Conservation (phyloP, 495 filamentous ascomycete genomes). For the Podospora australis region DNA sequence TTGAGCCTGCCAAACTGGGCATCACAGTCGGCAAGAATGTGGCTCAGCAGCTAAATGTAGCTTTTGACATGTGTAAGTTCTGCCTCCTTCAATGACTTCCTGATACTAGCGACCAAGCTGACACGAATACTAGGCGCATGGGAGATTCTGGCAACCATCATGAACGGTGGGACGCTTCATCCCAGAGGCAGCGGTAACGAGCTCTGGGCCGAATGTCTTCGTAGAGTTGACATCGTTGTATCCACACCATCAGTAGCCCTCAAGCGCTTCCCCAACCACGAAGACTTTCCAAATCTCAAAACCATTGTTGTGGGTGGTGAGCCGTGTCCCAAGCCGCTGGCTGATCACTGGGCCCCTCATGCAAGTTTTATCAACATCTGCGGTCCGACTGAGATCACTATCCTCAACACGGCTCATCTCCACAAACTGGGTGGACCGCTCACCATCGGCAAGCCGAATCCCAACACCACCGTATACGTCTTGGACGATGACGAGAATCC, state of each 20-base stretch:
- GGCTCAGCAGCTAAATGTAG: slow-evolving; percentile 30
- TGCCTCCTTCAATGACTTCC: background rate
- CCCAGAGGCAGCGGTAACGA: slow-evolving; percentile 21
- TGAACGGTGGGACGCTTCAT: slow-evolving; percentile 33
- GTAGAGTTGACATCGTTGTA: slow-evolving; percentile 29
- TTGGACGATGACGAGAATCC: slow-evolving; percentile 32
- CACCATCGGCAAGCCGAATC: slow-evolving; percentile 31
- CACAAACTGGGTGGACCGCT: slow-evolving; percentile 24
- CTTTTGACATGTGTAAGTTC: slow-evolving; percentile 38
- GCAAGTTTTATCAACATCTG: slow-evolving; percentile 32
- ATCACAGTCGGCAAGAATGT: slow-evolving; percentile 33
- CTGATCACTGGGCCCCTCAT: slow-evolving; percentile 28
- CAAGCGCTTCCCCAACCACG: slow-evolving; percentile 15
- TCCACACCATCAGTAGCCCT: slow-evolving; percentile 30
- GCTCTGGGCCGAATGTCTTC: slow-evolving; percentile 18
- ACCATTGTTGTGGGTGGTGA: slow-evolving; percentile 28
- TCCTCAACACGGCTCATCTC: slow-evolving; percentile 31
- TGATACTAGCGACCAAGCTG: background rate
- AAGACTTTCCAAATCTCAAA: slow-evolving; percentile 30
- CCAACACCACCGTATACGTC: slow-evolving; percentile 35
- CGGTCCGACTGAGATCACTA: slow-evolving; percentile 34
- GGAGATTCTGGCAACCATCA: slow-evolving; percentile 33
- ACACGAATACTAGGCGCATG: slow-evolving; percentile 24
- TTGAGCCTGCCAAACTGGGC: slow-evolving; percentile 27
- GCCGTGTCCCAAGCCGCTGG: slow-evolving; percentile 26